Evolutionary conservation across 129 eudicot genomes (phyloP).

Genomic region (Flaveria bidentis): DNA sequence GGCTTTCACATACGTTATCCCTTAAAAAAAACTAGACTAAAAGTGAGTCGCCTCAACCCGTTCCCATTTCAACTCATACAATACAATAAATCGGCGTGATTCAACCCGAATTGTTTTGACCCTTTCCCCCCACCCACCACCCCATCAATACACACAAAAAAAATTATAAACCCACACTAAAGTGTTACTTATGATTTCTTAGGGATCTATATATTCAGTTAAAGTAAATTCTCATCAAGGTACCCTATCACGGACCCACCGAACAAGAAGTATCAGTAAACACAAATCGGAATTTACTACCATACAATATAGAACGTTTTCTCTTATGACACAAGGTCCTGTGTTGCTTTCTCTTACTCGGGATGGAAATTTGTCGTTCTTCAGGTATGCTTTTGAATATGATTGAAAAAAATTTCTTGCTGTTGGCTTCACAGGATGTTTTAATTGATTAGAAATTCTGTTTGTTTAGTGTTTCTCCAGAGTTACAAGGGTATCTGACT

Average conservation of each 20-base stretch:
- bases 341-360: conserved; percentile 76
- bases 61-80: background rate
- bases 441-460: background rate
- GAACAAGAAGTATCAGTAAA: conserved; percentile 60
- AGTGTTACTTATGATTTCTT: conserved; percentile 33
- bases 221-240: conserved; percentile 80
- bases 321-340: conserved; percentile 89
- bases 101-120: background rate
- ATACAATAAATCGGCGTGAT: background rate
- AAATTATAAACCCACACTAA: background rate
- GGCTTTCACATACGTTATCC: background rate
- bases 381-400: conserved; percentile 55
- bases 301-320: conserved; percentile 81
- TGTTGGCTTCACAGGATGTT: background rate
- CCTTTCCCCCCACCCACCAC: background rate
- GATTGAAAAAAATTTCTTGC: background rate
- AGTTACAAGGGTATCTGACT: conserved; percentile 84
- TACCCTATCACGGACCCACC: conserved; percentile 66
- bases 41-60: background rate
- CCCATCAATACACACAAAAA: no score
- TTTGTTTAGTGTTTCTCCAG: conserved; percentile 60
- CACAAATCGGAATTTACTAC: conserved; percentile 73
- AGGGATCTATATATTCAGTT: conserved; percentile 93
- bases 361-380: conserved; percentile 88
- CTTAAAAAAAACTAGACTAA: background rate